A percentile compares a stretch with the other conserved stretches of the same genome.
Evolutionary conservation across 805 yeast species (phyloP).

Genomic region (Candida xiaguanensis): DNA sequence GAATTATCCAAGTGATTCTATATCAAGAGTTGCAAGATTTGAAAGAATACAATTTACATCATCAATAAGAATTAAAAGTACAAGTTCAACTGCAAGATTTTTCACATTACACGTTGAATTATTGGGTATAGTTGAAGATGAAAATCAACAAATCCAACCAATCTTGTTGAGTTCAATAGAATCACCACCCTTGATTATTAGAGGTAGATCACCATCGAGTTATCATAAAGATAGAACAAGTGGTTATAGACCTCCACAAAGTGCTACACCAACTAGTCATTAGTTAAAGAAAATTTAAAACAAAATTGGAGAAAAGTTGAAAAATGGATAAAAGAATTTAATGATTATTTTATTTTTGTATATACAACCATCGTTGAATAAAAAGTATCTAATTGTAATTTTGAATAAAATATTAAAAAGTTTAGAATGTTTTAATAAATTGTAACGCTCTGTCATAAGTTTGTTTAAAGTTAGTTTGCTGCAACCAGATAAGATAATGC

Average conservation of each 20-base stretch:
- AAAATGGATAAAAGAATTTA: too few species aligned
- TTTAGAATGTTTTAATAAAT: too few species aligned
- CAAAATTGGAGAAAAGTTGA: too few species aligned
- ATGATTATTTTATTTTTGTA: too few species aligned
- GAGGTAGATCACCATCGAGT: conserved; percentile 64
- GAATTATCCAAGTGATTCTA: conserved; percentile 38
- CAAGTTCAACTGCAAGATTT: conserved; percentile 43
- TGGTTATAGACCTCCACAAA: conserved; percentile 6
- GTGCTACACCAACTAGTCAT: conserved; percentile 1
- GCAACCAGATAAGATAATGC: too few species aligned
- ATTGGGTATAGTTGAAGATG: conserved; percentile 40
- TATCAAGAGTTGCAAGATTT: conserved; percentile 59
- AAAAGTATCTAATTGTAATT: background rate
- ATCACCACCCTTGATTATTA: conserved; percentile 54
- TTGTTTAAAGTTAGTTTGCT: too few species aligned
- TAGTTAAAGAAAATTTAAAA: background rate
- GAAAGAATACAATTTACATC: conserved; percentile 64
- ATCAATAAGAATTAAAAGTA: conserved; percentile 48
- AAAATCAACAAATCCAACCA: conserved; percentile 44
- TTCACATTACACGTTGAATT: conserved; percentile 52
- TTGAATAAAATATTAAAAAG: too few species aligned
- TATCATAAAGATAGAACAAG: conserved; percentile 7
- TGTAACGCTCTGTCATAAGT: too few species aligned
- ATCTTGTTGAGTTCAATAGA: conserved; percentile 15
- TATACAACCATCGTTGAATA: too few species aligned